phyloP scores from a whole-genome alignment of 2,329 filamentous ascomycete genomes.

The Teratosphaeriaceae sp. region DNA sequence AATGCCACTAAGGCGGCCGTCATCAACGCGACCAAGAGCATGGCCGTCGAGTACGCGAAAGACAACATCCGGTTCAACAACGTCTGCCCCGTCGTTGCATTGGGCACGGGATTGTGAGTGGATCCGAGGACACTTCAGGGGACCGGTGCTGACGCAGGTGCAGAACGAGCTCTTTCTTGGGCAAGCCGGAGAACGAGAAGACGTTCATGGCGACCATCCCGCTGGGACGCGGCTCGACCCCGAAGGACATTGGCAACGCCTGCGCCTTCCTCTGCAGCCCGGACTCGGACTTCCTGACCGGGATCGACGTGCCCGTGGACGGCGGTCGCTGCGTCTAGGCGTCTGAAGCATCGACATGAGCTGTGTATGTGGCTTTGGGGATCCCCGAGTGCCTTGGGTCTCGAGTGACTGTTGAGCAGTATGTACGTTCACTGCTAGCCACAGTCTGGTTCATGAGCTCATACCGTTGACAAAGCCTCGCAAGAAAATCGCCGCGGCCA shows the following conservation, averaged over 20 bases:
- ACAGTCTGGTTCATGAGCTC: constrained; percentile 5
- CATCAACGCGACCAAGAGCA: constrained; percentile 52
- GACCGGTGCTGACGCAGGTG: constrained; percentile 2
- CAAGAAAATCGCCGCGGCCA: constrained; percentile 30
- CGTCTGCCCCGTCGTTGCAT: constrained; percentile 45
- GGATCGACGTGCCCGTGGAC: constrained; percentile 62
- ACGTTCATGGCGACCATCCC: constrained; percentile 50
- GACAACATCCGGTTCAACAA: constrained; percentile 68
- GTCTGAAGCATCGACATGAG: too few relatives aligned
- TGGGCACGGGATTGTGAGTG: constrained; percentile 28
- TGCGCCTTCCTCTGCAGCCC: constrained; percentile 64
- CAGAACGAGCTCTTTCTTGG: constrained; percentile 41
- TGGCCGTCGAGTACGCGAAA: constrained; percentile 67
- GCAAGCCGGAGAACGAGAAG: constrained; percentile 55
- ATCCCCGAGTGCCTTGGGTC: too few relatives aligned
- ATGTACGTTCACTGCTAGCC: too few relatives aligned
- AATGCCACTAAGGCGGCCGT: constrained; percentile 63
- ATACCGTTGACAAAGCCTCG: constrained; percentile 25
- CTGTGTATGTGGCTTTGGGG: too few relatives aligned
- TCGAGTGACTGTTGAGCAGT: neutral
- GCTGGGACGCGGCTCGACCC: constrained; percentile 49
- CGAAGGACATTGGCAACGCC: constrained; percentile 63
- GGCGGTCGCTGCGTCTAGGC: constrained; percentile 42
- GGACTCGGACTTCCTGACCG: constrained; percentile 65
- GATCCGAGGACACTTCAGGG: neutral